Evolutionary conservation across 768 basidiomycete species (phyloP).

Genomic region (Boletales sp.): DNA sequence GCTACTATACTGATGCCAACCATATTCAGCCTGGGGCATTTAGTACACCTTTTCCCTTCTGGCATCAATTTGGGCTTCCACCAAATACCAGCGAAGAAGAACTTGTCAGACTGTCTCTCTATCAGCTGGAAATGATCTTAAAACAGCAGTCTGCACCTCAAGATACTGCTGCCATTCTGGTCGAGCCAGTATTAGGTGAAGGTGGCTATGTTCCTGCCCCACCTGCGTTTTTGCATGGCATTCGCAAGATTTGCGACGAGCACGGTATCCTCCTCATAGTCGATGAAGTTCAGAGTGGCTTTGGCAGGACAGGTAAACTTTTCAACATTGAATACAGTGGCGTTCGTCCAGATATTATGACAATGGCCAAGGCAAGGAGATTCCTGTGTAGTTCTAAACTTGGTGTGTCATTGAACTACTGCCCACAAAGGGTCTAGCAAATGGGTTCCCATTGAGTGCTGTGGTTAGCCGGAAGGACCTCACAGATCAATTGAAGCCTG

Average conservation of each 20-base stretch:
- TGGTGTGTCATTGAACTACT: slow-evolving; percentile 5
- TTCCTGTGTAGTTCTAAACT: background rate
- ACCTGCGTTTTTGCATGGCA: slow-evolving; percentile 68
- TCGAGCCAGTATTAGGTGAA: slow-evolving; percentile 93
- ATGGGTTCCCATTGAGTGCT: slow-evolving; percentile 91
- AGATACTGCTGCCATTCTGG: slow-evolving; percentile 90
- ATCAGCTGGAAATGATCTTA: slow-evolving; percentile 78
- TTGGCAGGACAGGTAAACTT: slow-evolving; percentile 79
- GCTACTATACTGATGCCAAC: background rate
- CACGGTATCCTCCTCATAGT: slow-evolving; percentile 81
- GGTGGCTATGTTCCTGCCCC: slow-evolving; percentile 95
- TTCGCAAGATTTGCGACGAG: slow-evolving; percentile 83
- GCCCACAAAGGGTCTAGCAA: slow-evolving; percentile 62
- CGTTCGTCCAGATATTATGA: slow-evolving; percentile 83
- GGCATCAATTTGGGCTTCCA: slow-evolving; percentile 75
- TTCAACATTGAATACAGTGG: slow-evolving; percentile 83
- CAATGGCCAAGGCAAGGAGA: slow-evolving; percentile 74
- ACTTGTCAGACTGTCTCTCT: slow-evolving; percentile 61
- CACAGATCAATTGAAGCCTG: slow-evolving; percentile 73
- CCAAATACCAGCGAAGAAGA: slow-evolving; percentile 51
- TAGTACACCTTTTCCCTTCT: slow-evolving; percentile 83
- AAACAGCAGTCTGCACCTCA: slow-evolving; percentile 76
- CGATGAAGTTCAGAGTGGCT: slow-evolving; percentile 89
- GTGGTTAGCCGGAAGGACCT: slow-evolving; percentile 78
- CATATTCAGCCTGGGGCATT: slow-evolving; percentile 72